Evolutionary conservation across 257 asterid genomes (phyloP).

Genomic region (Marsdenia floribunda): DNA sequence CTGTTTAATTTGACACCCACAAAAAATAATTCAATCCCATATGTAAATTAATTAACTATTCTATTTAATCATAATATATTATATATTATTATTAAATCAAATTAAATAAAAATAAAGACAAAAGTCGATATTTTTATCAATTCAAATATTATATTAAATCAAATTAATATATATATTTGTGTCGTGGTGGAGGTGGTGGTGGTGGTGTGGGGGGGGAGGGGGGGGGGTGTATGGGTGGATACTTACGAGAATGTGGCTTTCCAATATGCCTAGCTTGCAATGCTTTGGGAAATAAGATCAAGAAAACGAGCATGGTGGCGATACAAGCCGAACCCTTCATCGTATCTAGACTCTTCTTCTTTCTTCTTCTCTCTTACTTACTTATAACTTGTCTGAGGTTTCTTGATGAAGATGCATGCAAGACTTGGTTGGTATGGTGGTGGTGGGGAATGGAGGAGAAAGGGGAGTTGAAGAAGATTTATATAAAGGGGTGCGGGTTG

Average conservation of each 20-base stretch:
- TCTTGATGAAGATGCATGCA: background rate
- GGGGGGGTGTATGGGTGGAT: too few relatives aligned
- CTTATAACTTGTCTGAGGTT: background rate
- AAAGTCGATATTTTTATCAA: too few relatives aligned
- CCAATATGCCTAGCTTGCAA: constrained; percentile 44
- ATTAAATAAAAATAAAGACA: too few relatives aligned
- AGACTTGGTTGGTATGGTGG: background rate
- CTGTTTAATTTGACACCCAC: constrained; percentile 17
- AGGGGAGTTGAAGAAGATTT: constrained; percentile 11
- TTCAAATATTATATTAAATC: too few relatives aligned
- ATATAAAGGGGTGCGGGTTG: constrained; percentile 23
- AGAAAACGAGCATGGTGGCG: constrained; percentile 25
- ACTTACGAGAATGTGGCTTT: constrained; percentile 39
- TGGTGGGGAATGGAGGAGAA: constrained; percentile 1
- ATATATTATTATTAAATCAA: too few relatives aligned
- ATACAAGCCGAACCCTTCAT: constrained; percentile 29
- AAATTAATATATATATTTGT: too few relatives aligned
- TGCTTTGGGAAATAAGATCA: constrained; percentile 32
- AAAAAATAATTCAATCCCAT: background rate
- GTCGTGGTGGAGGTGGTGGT: too few relatives aligned
- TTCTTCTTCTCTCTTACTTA: background rate
- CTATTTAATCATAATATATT: too few relatives aligned
- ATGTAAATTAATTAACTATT: too few relatives aligned
- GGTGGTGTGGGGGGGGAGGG: too few relatives aligned
- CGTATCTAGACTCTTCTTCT: background rate